A percentile compares a stretch with the other conserved stretches of the same genome.
phyloP scores from a whole-genome alignment of 2,329 filamentous ascomycete species.

The Fusarium sp. region DNA sequence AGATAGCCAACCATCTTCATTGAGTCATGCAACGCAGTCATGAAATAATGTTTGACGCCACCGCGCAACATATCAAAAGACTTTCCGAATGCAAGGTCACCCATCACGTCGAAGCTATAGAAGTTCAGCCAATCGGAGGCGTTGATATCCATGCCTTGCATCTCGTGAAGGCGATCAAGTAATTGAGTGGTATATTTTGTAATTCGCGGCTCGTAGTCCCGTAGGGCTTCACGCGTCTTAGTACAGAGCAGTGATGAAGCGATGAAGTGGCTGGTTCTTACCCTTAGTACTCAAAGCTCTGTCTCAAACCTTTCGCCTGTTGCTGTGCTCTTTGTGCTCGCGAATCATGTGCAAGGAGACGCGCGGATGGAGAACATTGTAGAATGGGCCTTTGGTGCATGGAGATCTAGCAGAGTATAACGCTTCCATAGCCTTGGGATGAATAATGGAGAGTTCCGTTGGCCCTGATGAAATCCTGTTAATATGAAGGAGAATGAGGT shows the following conservation, averaged over 20 bases:
- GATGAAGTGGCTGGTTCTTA: not conserved
- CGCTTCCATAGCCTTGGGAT: slow-evolving; percentile 2
- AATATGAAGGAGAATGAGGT: not conserved
- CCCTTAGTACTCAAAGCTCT: slow-evolving; percentile 16
- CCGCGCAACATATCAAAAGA: slow-evolving; percentile 50
- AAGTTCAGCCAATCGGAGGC: slow-evolving; percentile 50
- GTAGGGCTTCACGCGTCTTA: slow-evolving; percentile 3
- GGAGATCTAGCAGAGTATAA: slow-evolving; percentile 13
- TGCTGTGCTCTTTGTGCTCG: slow-evolving; percentile 9
- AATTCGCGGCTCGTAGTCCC: slow-evolving; percentile 46
- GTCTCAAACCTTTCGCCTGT: slow-evolving; percentile 22
- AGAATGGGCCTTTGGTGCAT: slow-evolving; percentile 25
- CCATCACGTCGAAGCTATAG: slow-evolving; percentile 52
- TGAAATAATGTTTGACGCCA: slow-evolving; percentile 43
- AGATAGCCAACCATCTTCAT: slow-evolving; percentile 41
- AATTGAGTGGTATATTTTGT: slow-evolving; percentile 35
- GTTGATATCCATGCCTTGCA: slow-evolving; percentile 41
- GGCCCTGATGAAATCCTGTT: not conserved
- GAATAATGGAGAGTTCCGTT: slow-evolving; percentile 11
- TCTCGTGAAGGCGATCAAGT: slow-evolving; percentile 30
- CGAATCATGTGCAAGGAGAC: slow-evolving; percentile 12
- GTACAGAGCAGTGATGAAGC: no score
- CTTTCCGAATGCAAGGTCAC: slow-evolving; percentile 53
- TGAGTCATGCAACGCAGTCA: slow-evolving; percentile 39
- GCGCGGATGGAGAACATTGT: slow-evolving; percentile 13